Base-by-base conservation (phyloP, 169 alveolate genomes). In the Plasmodium ovale region DNA sequence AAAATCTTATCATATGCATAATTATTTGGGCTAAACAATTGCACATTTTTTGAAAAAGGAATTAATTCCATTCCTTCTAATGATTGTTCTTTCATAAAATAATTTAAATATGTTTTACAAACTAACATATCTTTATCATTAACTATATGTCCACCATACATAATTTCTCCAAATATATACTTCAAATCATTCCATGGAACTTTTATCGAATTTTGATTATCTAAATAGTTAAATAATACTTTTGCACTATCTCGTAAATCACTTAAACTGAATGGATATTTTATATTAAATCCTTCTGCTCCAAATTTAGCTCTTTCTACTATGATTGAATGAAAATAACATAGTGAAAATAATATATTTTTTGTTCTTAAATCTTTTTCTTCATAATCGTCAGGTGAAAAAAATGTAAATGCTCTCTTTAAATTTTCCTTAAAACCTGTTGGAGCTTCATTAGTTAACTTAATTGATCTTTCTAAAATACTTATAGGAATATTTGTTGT, bases 111-210 rank as follows among this genome's bases (percentile, higher is more conserved):
- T 54, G 99, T 95, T 54, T 87, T 96, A 87, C 98, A 96, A 60
- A 97, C 92, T 72, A 95, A 94, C 93, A 99, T 96, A 87, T 98
- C 99, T 97, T 97, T 94, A 90, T 96, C 99, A 93, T 98, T 99
- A 16, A 97, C 98, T 69, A 98, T 98, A 91, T 98, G 99, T 25
- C 99, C 99, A 14, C 99, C 99, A 74, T 98, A 98, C 99, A 98
- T 98, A 82, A 98, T 98, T 95, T 98, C 99, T 42, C 99, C 99
- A 87, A 97, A 97, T 77, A 98, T 96, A 93, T 97, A 98, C 87
- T 95, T 95, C 44, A 98, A 95, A 93, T 98, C 99, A 74, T 97
- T 98, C 98, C 99, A 98, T 2, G 99, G 99, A n/a, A 97, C 97
- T 94, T 97, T 95, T 58, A 91, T 93, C 12, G 95, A 73, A 27